A percentile compares a stretch with the other conserved stretches of the same genome.
Conservation (phyloP, 495 filamentous ascomycete genomes). For the Immersiella caudata region DNA sequence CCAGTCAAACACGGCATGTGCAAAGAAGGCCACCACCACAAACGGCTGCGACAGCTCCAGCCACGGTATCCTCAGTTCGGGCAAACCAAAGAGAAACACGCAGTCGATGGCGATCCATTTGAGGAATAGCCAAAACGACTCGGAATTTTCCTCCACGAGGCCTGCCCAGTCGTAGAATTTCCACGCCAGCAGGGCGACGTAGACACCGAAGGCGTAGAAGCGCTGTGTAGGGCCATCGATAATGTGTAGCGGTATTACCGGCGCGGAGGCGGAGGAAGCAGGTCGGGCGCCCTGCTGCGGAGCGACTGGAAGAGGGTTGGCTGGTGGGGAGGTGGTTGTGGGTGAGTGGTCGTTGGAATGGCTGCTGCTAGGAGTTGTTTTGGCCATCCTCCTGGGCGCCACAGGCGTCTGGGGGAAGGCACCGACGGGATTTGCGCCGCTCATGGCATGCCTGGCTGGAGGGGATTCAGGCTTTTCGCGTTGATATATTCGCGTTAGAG, state of each 20-base stretch:
- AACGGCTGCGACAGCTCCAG: conserved; percentile 81
- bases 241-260: conserved; percentile 72
- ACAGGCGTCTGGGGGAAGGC: conserved; percentile 48
- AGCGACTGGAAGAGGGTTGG: conserved; percentile 39
- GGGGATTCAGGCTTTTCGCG: neutral
- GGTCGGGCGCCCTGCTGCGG: conserved; percentile 36
- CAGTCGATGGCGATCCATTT: conserved; percentile 90
- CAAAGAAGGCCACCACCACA: conserved; percentile 64
- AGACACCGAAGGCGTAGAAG: conserved; percentile 79
- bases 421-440: conserved; percentile 42
- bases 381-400: conserved; percentile 24
- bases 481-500: neutral
- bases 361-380: conserved; percentile 15
- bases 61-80: conserved; percentile 89
- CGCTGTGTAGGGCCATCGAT: conserved; percentile 89
- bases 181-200: conserved; percentile 72
- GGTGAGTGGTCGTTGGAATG: conserved; percentile 14
- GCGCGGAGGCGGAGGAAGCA: conserved; percentile 42
- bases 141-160: conserved; percentile 71
- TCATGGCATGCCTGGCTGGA: conserved; percentile 53
- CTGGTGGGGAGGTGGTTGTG: conserved; percentile 16
- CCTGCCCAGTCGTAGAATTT: conserved; percentile 79
- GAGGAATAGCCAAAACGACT: conserved; percentile 82
- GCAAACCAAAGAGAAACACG: conserved; percentile 80
- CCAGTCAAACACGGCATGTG: conserved; percentile 71